Base-by-base conservation (phyloP, 176 grass and related monocot genomes). In the Secale cereale region DNA sequence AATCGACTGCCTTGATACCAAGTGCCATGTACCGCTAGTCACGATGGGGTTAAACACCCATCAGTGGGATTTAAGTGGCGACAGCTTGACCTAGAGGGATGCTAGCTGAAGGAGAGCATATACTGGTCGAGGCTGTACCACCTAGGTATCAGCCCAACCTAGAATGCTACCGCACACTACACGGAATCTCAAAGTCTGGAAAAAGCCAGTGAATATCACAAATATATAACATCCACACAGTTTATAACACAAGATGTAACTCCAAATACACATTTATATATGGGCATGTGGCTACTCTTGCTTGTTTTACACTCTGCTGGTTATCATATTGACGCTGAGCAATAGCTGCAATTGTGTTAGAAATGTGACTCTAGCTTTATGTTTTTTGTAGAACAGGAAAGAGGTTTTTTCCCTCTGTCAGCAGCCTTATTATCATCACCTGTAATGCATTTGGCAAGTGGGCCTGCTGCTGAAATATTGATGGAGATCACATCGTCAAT, bases 371-470 rank as follows among this genome's bases (percentile, higher is more conserved):
- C 82, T 78, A 72, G 22, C 32, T 86, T 7, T 46, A 30, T 92
- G 63, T 70, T 80, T 39, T 80, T 85, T 82, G 69, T 77, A 73
- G 76, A 80, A 88, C 78, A 98, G 96, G 96, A 98, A 88, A 87
- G 70, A 83, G 90, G 91, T 78, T 95, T 98, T 89, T 87, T 98
- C 50, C 89, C 89, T 78, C 65, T 98, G 23, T 95, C 91, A 75
- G 89, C 89, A 37, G 96, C 93, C 59, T 89, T 98, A 20, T 85
- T 98, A 52, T 98, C 96, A 43, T 98, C 89, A 79, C 91, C 87
- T 62, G 54, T 83, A 80, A 82, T 92, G 68, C 82, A 81, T 62
- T 94, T 87, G 63, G 77, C 78, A 62, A 87, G 85, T 83, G 91
- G 86, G 14, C 80, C 62, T 74, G 35, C 82, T 62, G 69, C 86